Base-by-base conservation (phyloP, 257 asterid genomes). In the Nicotiana obtusifolia region DNA sequence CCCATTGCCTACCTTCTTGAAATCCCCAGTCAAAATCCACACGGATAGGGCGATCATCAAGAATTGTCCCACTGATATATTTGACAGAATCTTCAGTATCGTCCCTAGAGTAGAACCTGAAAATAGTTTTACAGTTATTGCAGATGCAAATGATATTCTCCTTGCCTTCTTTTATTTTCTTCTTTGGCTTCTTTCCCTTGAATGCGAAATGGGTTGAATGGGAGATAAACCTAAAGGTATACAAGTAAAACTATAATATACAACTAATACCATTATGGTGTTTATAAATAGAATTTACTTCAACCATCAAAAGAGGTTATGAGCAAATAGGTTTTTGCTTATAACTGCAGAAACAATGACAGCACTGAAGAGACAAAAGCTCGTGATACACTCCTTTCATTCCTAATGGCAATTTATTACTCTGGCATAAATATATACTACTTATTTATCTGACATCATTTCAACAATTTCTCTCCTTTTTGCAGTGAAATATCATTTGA, bases 11-110 rank as follows among this genome's bases (percentile, higher is more conserved):
- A 75, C 99, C 98, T 86, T 96, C 99, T 86, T 90, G 94, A 80
- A 94, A 96, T 47, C 99, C 99, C 99, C 99, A 96, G 85, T 96
- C 99, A 85, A 94, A 96, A 91, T 96, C 99, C 22, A 93, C 99
- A 78, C 99, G 99, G 81, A 96, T 96, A 44, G 98, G 99, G 67
- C 99, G 98, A 87, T 96, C 99, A 83, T 96, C 99, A 19, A 96
- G 98, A 84, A 95, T 95, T 37, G 99, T 94, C 86, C 99, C 99
- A 67, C 99, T 95, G 69, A 95, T 91, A 84, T 90, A 94, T 86
- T 95, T 95, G 68, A 92, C 99, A 68, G 95, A 84, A 80, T 94
- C 97, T 90, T 93, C 98, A 69, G 98, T 84, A 87, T 94, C 99
- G 10, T 91, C 97, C 86, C 99, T 92, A 44, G 99, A 93, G 88